Evolutionary conservation across 306 rosid species (phyloP).

Genomic region (Urtica urens): DNA sequence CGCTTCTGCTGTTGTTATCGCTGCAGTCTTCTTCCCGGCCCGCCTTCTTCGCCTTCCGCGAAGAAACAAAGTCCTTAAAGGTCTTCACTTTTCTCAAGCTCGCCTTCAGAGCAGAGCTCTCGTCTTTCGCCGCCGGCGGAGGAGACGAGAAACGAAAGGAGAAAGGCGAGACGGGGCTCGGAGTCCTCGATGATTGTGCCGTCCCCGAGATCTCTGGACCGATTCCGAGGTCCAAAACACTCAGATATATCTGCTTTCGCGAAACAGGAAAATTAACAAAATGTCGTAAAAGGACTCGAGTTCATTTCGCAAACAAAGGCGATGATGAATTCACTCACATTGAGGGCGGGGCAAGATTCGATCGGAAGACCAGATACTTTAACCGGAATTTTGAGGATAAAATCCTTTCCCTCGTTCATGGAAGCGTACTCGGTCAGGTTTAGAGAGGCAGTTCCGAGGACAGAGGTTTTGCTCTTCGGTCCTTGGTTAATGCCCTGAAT

Average conservation of each 20-base stretch:
- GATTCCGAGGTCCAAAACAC: constrained; percentile 15
- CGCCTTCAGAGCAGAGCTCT: constrained; percentile 19
- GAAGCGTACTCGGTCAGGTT: constrained; percentile 26
- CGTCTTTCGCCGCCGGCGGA: constrained; percentile 18
- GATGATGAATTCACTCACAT: no score
- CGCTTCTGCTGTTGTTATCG: constrained; percentile 12
- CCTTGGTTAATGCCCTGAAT: constrained; percentile 19
- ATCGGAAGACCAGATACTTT: constrained; percentile 6
- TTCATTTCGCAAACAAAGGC: not conserved
- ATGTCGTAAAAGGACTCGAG: not conserved
- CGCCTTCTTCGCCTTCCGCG: constrained; percentile 17
- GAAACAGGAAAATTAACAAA: not conserved
- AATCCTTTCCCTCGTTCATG: constrained; percentile 14
- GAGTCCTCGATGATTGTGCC: constrained; percentile 12
- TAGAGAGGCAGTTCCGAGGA: constrained; percentile 19
- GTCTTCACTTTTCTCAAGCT: constrained; percentile 27
- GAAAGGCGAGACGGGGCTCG: constrained; percentile 14
- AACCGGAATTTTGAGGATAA: constrained; percentile 16
- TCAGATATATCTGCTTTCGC: constrained; percentile 16
- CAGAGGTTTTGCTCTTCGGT: constrained; percentile 6
- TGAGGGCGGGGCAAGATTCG: constrained; percentile 14
- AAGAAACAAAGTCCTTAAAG: constrained; percentile 20
- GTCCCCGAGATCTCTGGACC: constrained; percentile 6
- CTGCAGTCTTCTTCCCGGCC: constrained; percentile 7
- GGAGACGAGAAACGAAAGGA: constrained; percentile 9